These are phyloP conservation scores for Trichosporon coremiiforme DNA, from an alignment of 1,284 basidiomycete species.

Conservation along the genomic window DNA sequence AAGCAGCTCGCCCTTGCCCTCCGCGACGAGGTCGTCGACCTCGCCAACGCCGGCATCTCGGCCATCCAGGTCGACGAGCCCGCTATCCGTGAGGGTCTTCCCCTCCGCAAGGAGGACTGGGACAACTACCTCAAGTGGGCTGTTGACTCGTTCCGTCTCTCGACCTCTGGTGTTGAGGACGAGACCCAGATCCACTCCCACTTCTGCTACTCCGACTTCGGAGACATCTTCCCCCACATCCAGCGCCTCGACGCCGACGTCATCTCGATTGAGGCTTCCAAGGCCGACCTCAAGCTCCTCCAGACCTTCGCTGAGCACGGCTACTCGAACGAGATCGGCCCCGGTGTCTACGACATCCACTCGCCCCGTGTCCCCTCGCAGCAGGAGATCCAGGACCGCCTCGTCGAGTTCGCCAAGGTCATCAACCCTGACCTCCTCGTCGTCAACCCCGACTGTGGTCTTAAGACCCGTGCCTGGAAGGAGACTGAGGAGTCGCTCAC, in stretches of 20 bases:
- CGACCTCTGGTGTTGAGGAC: slow-evolving; percentile 90
- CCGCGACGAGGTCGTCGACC: slow-evolving; percentile 96
- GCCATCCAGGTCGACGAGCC: slow-evolving; percentile 99
- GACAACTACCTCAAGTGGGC: slow-evolving; percentile 93
- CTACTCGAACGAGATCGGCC: slow-evolving; percentile 98
- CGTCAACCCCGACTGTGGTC: slow-evolving; percentile 83
- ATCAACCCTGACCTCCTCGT: slow-evolving; percentile 76
- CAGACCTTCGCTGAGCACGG: slow-evolving; percentile 93
- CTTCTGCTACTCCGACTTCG: slow-evolving; percentile 76
- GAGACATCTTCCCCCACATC: slow-evolving; percentile 97
- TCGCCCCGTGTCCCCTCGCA: slow-evolving; percentile 94
- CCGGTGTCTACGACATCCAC: slow-evolving; percentile 99
- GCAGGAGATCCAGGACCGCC: slow-evolving; percentile 93
- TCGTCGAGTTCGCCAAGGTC: slow-evolving; percentile 78
- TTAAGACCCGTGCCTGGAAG: slow-evolving; percentile 92
- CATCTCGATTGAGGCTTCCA: slow-evolving; percentile 98
- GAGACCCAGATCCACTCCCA: slow-evolving; percentile 94
- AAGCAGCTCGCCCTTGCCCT: slow-evolving; percentile 98
- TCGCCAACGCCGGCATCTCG: slow-evolving; percentile 95
- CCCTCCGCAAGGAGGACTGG: slow-evolving; percentile 93
- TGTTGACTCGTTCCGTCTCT: slow-evolving; percentile 94
- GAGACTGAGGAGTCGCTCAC: slow-evolving; percentile 85
- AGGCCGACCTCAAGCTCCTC: slow-evolving; percentile 96
- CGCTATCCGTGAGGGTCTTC: slow-evolving; percentile 98
- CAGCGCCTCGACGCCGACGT: slow-evolving; percentile 97